Conservation (phyloP, 495 filamentous ascomycete genomes). For the Trypethelium eluteriae region DNA sequence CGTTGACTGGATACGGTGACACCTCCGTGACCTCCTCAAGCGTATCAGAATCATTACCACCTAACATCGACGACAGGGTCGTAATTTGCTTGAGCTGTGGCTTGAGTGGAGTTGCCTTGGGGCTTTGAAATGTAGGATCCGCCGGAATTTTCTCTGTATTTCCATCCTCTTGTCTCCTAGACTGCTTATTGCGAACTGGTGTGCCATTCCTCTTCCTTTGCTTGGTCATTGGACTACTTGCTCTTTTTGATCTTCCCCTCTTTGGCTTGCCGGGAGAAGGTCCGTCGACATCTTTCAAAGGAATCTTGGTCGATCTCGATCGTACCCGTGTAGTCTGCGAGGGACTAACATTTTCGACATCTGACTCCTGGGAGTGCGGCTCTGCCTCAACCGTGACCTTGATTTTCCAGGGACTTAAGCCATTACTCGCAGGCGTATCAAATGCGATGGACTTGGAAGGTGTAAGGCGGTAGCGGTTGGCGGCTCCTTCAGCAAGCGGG, state of each 20-base stretch:
- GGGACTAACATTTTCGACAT: conserved; percentile 23
- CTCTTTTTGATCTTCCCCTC: conserved; percentile 24
- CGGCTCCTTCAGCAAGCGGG: conserved; percentile 6
- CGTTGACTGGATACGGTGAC: neutral
- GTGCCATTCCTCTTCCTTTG: conserved; percentile 30
- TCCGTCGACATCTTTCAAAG: conserved; percentile 27
- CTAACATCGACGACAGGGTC: neutral
- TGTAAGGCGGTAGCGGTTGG: conserved; percentile 19
- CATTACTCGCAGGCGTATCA: conserved; percentile 24
- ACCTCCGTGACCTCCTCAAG: neutral
- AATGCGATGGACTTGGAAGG: conserved; percentile 36
- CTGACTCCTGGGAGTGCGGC: conserved; percentile 25
- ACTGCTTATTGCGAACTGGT: conserved; percentile 20
- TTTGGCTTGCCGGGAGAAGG: conserved; percentile 27
- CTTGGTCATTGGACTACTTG: conserved; percentile 16
- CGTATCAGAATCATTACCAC: neutral
- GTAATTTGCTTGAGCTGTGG: neutral
- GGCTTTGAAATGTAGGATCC: neutral
- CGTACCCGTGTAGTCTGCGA: conserved; percentile 19
- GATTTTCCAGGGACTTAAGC: conserved; percentile 35
- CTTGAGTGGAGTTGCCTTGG: neutral
- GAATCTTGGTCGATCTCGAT: conserved; percentile 29
- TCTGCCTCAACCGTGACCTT: conserved; percentile 39
- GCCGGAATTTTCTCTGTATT: conserved; percentile 2
- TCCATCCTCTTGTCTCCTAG: conserved; percentile 9